phyloP scores from a whole-genome alignment of 306 rosid genomes.

The Senna tora region DNA sequence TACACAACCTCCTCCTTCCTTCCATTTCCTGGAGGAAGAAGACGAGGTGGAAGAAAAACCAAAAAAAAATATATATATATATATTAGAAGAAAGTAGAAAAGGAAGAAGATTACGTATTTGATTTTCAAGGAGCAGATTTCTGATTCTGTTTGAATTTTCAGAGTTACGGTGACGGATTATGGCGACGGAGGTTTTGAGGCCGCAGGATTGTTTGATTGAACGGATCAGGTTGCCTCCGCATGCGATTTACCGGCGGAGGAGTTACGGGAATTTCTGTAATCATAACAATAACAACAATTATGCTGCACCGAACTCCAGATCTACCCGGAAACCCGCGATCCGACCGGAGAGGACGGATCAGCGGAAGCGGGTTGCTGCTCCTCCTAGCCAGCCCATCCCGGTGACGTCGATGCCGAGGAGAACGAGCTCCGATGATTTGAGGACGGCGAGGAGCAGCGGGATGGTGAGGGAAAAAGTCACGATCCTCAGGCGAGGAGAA shows the following conservation, averaged over 20 bases:
- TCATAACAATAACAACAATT: constrained; percentile 21
- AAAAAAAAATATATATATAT: background rate
- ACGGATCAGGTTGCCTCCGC: constrained; percentile 46
- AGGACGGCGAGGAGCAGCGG: constrained; percentile 37
- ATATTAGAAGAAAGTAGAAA: background rate
- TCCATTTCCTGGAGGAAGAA: background rate
- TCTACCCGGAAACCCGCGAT: constrained; percentile 48
- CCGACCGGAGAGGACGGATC: constrained; percentile 46
- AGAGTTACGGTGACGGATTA: constrained; percentile 12
- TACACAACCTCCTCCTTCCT: constrained; percentile 5
- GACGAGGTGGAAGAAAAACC: background rate
- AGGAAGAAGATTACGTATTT: too few species aligned
- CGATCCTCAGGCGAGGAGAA: constrained; percentile 75
- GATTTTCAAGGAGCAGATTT: background rate
- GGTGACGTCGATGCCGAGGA: constrained; percentile 38
- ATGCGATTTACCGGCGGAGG: constrained; percentile 53
- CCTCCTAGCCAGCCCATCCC: constrained; percentile 32
- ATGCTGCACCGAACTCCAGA: constrained; percentile 39
- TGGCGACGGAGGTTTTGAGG: constrained; percentile 81
- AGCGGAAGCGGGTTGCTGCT: constrained; percentile 32
- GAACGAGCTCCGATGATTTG: constrained; percentile 56
- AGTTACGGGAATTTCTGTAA: constrained; percentile 31
- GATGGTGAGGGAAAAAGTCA: constrained; percentile 57
- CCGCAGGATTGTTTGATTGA: constrained; percentile 72
- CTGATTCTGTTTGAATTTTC: background rate